These are phyloP conservation scores for Eutrema japonicum DNA, from an alignment of 345 rosid species.

Conservation along the genomic window DNA sequence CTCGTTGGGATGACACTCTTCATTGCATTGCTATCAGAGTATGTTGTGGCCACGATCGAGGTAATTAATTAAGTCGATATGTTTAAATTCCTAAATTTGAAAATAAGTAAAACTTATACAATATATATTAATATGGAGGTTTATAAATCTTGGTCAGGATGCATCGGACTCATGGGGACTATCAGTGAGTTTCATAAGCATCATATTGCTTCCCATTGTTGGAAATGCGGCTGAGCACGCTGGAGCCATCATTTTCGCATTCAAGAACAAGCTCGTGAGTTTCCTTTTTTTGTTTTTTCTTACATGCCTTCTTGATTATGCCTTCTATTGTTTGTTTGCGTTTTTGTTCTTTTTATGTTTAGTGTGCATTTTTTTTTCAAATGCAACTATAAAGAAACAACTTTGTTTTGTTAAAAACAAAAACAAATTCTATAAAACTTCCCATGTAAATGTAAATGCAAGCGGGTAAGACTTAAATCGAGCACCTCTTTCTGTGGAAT, in stretches of 20 bases:
- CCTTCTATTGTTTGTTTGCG: neutral
- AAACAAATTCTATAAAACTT: neutral
- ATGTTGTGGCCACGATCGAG: constrained; percentile 84
- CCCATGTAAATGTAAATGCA: constrained; percentile 5
- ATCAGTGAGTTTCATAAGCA: constrained; percentile 86
- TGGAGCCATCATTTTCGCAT: constrained; percentile 91
- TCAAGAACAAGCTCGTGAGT: constrained; percentile 84
- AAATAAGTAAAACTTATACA: neutral
- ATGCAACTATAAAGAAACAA: neutral
- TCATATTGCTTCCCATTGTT: constrained; percentile 85
- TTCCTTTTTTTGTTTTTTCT: neutral
- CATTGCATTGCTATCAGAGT: constrained; percentile 78
- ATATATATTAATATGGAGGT: neutral
- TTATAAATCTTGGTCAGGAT: constrained; percentile 46
- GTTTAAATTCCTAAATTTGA: neutral
- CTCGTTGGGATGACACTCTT: constrained; percentile 78
- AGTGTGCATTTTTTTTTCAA: neutral
- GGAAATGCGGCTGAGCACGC: constrained; percentile 98
- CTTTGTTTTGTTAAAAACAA: neutral
- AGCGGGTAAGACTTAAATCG: neutral
- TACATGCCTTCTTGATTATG: neutral
- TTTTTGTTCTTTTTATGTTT: neutral
- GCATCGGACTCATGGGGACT: constrained; percentile 90
- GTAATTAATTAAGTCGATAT: constrained; percentile 39
- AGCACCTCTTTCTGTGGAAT: neutral